Percentiles rank a stretch among this genome's conserved stretches.
Evolutionary conservation across 1,284 basidiomycete genomes (phyloP).

Genomic region (Apiotrichum mycotoxinovorans): DNA sequence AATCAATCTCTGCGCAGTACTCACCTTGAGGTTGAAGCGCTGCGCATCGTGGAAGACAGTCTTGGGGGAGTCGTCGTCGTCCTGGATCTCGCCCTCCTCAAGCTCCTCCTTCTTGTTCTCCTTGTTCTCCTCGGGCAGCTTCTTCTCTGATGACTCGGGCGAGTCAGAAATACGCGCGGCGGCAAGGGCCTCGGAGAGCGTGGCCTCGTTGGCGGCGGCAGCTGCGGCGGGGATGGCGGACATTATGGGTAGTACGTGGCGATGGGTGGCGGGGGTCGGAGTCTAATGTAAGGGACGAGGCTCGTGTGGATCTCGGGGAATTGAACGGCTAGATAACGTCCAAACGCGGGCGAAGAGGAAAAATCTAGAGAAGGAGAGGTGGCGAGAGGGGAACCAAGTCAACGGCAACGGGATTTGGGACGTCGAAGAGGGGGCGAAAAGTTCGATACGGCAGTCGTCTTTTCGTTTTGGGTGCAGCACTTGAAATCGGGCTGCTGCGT

Average conservation of each 20-base stretch:
- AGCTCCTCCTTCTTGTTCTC: conserved; percentile 32
- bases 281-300: not conserved
- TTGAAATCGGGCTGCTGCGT: too few relatives aligned
- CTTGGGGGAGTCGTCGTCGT: conserved; percentile 54
- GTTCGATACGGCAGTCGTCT: too few relatives aligned
- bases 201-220: conserved; percentile 30
- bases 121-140: conserved; percentile 31
- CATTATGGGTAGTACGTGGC: conserved; percentile 11
- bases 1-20: too few relatives aligned
- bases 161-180: conserved; percentile 31
- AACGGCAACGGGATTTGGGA: not conserved
- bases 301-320: too few relatives aligned
- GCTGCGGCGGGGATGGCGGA: conserved; percentile 34
- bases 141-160: conserved; percentile 25
- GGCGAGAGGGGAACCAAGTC: not conserved
- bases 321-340: not conserved
- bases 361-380: not conserved
- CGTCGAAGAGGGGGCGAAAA: not conserved
- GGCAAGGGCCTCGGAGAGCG: conserved; percentile 37
- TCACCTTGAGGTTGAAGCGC: conserved; percentile 87
- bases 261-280: not conserved
- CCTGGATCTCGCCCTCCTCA: conserved; percentile 43
- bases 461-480: too few relatives aligned
- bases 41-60: conserved; percentile 86
- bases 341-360: not conserved